Base-by-base conservation (phyloP, 2,329 filamentous ascomycete genomes). In the Trichophyton schoenleinii region DNA sequence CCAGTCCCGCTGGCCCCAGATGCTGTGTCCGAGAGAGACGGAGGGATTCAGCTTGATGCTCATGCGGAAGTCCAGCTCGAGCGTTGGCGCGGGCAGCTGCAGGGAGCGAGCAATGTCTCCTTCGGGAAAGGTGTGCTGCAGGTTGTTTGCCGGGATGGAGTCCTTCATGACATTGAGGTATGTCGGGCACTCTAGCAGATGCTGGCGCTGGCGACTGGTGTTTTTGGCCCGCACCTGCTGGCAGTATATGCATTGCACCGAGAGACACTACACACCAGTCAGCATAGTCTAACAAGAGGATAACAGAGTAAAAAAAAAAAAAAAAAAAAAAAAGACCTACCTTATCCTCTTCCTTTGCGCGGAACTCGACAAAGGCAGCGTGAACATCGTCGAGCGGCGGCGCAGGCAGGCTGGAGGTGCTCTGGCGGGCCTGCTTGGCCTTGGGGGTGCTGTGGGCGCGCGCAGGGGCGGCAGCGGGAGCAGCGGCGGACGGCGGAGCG, bases 141-240 rank as follows among this genome's bases (percentile, higher is more conserved):
- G 71, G 63, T 79, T 79, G 64, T 80, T 79, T 59, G 78, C 78
- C 34, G 78, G 78, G 49, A 79, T 79, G 0, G 76, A 77, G 62
- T 80, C 78, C 65, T 79, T 79, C 77, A 80, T 79, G 42, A 79
- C 77, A 66, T 77, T 79, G 20, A 79, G 74, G 63, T 80, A 80
- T 59, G 76, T 78, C 4, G 74, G 72, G 58, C 77, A 79, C 67
- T 79, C 77, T n/a, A 78, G 69, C 25, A 79, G 69, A 67, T 79
- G 77, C 64, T 79, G 77, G 41, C 77, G 75, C 66, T 79, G 77
- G 63, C 77, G 73, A 66, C 76, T 78, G n/a, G 77, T 79, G 63
- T 79, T 79, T 68, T 79, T 79, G 7, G 77, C 77, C 66, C 77
- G 73, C 55, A 79, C 75, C 67, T 78, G 76, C 64, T 79, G 76